Percentiles rank a stretch among this genome's conserved stretches.
Evolutionary conservation across 768 basidiomycete species (phyloP).

Genomic region (Collybia nuda): DNA sequence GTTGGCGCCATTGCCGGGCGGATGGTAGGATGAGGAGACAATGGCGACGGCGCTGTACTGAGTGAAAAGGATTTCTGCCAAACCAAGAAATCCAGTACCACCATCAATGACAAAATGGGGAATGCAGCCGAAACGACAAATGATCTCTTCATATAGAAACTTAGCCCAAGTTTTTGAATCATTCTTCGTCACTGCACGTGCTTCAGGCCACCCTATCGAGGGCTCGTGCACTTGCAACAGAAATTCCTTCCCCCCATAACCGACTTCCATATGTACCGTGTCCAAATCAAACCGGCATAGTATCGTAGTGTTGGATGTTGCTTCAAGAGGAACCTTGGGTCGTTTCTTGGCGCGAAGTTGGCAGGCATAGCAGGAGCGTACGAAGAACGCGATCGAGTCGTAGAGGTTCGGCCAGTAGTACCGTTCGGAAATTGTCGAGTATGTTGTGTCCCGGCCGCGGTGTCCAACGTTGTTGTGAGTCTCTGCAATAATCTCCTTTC

Average conservation of each 20-base stretch:
- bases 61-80: constrained; percentile 15
- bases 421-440: constrained; percentile 15
- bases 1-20: constrained; percentile 29
- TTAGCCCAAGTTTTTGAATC: constrained; percentile 20
- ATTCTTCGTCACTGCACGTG: constrained; percentile 27
- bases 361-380: constrained; percentile 29
- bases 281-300: constrained; percentile 27
- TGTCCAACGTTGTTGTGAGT: constrained; percentile 29
- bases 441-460: constrained; percentile 25
- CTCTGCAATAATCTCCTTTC: constrained; percentile 16
- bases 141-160: constrained; percentile 16
- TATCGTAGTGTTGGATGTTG: constrained; percentile 16
- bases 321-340: constrained; percentile 18
- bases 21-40: constrained; percentile 28
- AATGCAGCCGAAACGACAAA: constrained; percentile 15
- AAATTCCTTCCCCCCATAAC: constrained; percentile 15
- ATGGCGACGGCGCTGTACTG: constrained; percentile 24
- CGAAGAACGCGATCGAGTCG: constrained; percentile 23
- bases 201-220: constrained; percentile 22
- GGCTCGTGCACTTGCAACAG: constrained; percentile 20
- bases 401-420: constrained; percentile 38
- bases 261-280: constrained; percentile 25
- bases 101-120: constrained; percentile 7
- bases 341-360: constrained; percentile 20
- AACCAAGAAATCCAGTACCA: constrained; percentile 28